Evolutionary conservation across 345 rosid genomes (phyloP).

Genomic region (Eucalyptus lansdowneana): DNA sequence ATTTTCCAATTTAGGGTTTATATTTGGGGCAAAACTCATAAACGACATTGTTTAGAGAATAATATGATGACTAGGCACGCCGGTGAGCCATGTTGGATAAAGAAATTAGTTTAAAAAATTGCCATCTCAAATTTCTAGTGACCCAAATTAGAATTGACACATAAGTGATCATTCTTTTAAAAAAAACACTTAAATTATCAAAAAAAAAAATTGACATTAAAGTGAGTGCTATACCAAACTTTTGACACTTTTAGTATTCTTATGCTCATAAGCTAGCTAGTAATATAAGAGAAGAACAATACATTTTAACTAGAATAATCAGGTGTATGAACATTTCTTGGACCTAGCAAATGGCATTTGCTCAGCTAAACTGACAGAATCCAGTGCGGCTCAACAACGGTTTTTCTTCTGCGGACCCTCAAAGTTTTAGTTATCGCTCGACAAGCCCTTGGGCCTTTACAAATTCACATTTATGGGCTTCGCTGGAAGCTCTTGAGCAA

Average conservation of each 20-base stretch:
- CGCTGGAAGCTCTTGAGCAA: not conserved
- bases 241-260: too few species aligned
- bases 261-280: not conserved
- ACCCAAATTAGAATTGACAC: too few species aligned
- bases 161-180: too few species aligned
- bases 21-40: not conserved
- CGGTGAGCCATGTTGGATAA: accelerated
- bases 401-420: not conserved
- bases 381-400: not conserved
- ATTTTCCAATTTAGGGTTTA: too few species aligned
- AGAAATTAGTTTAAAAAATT: too few species aligned
- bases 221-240: too few species aligned
- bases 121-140: too few species aligned
- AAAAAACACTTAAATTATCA: too few species aligned
- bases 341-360: not conserved
- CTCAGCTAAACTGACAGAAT: not conserved
- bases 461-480: not conserved
- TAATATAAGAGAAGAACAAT: not conserved
- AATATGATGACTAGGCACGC: too few species aligned
- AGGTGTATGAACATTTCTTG: not conserved
- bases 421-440: not conserved
- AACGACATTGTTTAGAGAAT: not conserved
- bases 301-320: too few species aligned
- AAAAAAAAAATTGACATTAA: too few species aligned
- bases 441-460: not conserved